Evolutionary conservation across 2,329 filamentous ascomycete genomes (phyloP).

Genomic region (Thermoascus crustaceus): DNA sequence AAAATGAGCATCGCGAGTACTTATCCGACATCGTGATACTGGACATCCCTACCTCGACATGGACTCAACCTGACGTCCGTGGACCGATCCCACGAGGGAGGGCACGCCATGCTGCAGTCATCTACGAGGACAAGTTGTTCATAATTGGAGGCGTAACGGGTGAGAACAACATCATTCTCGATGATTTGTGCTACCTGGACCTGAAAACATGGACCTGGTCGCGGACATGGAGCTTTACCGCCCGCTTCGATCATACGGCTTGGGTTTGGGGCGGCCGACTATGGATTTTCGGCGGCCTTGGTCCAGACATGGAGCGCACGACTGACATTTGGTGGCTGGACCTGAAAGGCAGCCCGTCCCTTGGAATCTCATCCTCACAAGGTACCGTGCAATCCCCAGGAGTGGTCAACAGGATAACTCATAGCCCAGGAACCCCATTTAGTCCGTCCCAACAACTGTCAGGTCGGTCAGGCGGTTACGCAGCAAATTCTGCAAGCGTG

Average conservation of each 20-base stretch:
- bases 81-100: constrained; percentile 82
- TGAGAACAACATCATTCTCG: constrained; percentile 81
- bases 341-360: constrained; percentile 79
- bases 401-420: constrained; percentile 25
- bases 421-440: constrained; percentile 29
- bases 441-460: constrained; percentile 27
- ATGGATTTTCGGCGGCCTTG: constrained; percentile 94
- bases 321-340: constrained; percentile 98
- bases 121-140: constrained; percentile 95
- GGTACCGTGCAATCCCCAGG: constrained; percentile 40
- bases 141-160: constrained; percentile 93
- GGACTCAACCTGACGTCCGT: constrained; percentile 83
- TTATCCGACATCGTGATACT: constrained; percentile 94
- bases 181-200: constrained; percentile 94
- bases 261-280: constrained; percentile 89
- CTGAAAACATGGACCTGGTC: constrained; percentile 98
- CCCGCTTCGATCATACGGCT: constrained; percentile 87
- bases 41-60: constrained; percentile 86
- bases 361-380: constrained; percentile 60
- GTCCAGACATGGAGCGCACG: constrained; percentile 92
- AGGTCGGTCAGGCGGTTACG: constrained; percentile 48
- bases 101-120: constrained; percentile 84
- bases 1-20: constrained; percentile 95
- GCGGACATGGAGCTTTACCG: constrained; percentile 87
- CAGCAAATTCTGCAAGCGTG: constrained; percentile 61